Evolutionary conservation across 495 filamentous ascomycete genomes (phyloP).

Genomic region (Bryoglossum gracile): DNA sequence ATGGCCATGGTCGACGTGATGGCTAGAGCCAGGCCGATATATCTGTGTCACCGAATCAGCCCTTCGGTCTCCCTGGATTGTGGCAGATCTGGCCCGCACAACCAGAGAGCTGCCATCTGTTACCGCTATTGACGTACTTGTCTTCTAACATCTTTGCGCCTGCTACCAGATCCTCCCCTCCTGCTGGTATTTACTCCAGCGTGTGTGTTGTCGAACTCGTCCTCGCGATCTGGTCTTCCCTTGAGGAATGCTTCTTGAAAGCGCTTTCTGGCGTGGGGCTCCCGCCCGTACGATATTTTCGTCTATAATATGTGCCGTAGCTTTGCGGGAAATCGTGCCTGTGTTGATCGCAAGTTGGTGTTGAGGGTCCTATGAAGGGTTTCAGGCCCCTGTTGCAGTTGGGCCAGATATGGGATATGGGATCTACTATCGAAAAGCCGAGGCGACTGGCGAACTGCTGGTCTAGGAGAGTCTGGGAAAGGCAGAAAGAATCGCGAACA

Average conservation of each 20-base stretch:
- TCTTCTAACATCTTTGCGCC: constrained; percentile 69
- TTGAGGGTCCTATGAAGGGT: constrained; percentile 3
- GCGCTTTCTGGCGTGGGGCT: constrained; percentile 11
- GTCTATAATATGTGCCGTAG: constrained; percentile 3
- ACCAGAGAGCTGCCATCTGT: neutral
- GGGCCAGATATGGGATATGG: constrained; percentile 5
- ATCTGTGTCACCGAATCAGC: constrained; percentile 20
- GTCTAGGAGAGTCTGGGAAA: too few relatives aligned
- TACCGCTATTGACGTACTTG: constrained; percentile 63
- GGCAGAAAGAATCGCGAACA: too few relatives aligned
- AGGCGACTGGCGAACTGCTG: constrained; percentile 6
- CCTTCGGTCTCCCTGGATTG: neutral
- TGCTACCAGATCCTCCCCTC: constrained; percentile 7
- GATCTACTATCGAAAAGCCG: constrained; percentile 17
- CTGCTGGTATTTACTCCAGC: constrained; percentile 30
- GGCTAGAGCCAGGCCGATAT: constrained; percentile 53
- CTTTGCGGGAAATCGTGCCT: constrained; percentile 1
- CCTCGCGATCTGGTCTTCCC: constrained; percentile 12
- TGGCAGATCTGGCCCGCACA: neutral
- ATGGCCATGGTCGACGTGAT: constrained; percentile 90
- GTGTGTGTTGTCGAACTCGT: constrained; percentile 17
- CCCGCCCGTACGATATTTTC: constrained; percentile 5
- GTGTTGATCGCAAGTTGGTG: constrained; percentile 13
- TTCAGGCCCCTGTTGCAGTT: constrained; percentile 16
- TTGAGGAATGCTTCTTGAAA: too few relatives aligned